Conservation (phyloP, 768 basidiomycete species). For the Coprinopsis strossmayeri region DNA sequence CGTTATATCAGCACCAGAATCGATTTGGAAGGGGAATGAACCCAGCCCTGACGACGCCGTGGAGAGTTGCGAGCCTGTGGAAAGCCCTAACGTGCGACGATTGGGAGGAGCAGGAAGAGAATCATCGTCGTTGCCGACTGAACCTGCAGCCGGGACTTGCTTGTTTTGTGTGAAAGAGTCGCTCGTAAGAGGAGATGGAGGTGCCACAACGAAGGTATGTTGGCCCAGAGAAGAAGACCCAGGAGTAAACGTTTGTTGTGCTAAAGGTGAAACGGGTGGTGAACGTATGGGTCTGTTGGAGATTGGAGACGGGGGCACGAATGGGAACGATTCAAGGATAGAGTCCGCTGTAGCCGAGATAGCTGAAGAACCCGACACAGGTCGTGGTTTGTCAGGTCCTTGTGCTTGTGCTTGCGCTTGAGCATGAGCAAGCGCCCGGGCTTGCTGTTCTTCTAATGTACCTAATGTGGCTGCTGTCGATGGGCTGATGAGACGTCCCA, state of each 20-base stretch:
- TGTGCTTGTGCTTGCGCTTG: conserved; percentile 55
- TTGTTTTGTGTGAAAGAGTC: conserved; percentile 31
- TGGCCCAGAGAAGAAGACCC: conserved; percentile 57
- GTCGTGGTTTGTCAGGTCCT: conserved; percentile 38
- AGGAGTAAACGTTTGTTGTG: conserved; percentile 45
- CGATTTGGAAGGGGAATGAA: conserved; percentile 84
- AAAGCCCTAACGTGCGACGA: conserved; percentile 61
- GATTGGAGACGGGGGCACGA: conserved; percentile 85
- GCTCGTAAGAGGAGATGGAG: conserved; percentile 53
- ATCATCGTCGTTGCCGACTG: conserved; percentile 14
- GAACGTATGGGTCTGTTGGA: conserved; percentile 73
- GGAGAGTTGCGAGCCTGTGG: conserved; percentile 70
- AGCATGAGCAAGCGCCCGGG: conserved; percentile 51
- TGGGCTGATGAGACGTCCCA: conserved; percentile 55
- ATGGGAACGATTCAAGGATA: conserved; percentile 82
- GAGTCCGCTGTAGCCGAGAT: conserved; percentile 72
- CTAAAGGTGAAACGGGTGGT: conserved; percentile 68
- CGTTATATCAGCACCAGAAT: conserved; percentile 41
- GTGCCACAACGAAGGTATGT: conserved; percentile 36
- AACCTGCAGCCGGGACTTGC: conserved; percentile 8
- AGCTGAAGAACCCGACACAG: conserved; percentile 61
- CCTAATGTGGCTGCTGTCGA: conserved; percentile 23
- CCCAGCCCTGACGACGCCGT: conserved; percentile 77
- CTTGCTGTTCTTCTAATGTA: conserved; percentile 61
- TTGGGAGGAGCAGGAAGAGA: conserved; percentile 48